Percentiles rank a stretch among this genome's conserved stretches.
Evolutionary conservation across 2,329 filamentous ascomycete genomes (phyloP).

Genomic region (Clonostachys solani): DNA sequence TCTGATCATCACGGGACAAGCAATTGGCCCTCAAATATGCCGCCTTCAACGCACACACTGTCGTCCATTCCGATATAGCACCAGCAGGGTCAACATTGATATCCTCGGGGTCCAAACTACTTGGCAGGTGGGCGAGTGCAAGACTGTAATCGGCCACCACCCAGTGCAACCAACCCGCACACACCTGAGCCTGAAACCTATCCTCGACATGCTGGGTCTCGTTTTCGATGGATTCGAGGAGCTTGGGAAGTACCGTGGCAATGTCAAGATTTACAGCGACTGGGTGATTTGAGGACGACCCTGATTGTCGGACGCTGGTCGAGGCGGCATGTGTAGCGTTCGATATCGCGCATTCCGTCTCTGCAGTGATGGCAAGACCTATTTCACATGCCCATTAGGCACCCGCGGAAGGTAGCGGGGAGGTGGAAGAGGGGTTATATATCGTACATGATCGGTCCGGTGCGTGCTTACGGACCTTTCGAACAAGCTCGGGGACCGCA

Average conservation of each 20-base stretch:
- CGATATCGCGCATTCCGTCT: slow-evolving; percentile 63
- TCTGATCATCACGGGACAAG: slow-evolving; percentile 42
- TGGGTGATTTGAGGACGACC: slow-evolving; percentile 30
- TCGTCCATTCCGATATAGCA: slow-evolving; percentile 68
- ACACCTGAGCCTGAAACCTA: slow-evolving; percentile 75
- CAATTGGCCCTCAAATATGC: slow-evolving; percentile 72
- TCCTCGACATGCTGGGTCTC: slow-evolving; percentile 52
- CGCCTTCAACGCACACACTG: slow-evolving; percentile 75
- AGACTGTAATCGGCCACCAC: slow-evolving; percentile 63
- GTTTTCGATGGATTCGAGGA: slow-evolving; percentile 53
- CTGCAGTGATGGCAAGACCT: slow-evolving; percentile 69
- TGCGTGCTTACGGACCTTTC: slow-evolving; percentile 93
- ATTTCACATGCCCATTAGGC: background rate
- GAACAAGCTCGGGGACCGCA: slow-evolving; percentile 79
- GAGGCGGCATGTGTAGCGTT: slow-evolving; percentile 30
- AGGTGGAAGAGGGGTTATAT: slow-evolving; percentile 1
- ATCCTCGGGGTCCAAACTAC: slow-evolving; percentile 53
- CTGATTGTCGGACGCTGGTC: slow-evolving; percentile 28
- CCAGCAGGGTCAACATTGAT: slow-evolving; percentile 46
- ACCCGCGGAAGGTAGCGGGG: background rate
- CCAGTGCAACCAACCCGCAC: slow-evolving; percentile 83
- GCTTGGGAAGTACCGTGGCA: slow-evolving; percentile 39
- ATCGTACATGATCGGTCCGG: slow-evolving; percentile 75
- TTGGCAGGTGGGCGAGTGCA: slow-evolving; percentile 59
- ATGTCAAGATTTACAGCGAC: slow-evolving; percentile 32